These are phyloP conservation scores for Nicotiana sylvestris DNA, from an alignment of 257 asterid genomes.

Conservation along the genomic window DNA sequence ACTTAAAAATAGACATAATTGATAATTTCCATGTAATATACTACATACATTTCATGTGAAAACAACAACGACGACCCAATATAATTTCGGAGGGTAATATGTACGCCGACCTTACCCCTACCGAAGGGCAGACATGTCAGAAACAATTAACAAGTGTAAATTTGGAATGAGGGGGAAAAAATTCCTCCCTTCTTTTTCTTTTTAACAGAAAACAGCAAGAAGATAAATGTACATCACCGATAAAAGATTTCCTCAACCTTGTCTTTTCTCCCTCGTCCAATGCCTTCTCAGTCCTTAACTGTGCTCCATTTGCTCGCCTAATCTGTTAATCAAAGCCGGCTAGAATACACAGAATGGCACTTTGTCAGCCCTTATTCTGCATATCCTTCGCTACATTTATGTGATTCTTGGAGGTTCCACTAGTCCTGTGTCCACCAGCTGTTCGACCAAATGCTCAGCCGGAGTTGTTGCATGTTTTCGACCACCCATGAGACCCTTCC, in stretches of 20 bases:
- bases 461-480: conserved; percentile 17
- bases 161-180: neutral
- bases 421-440: conserved; percentile 4
- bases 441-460: conserved; percentile 42
- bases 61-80: no score
- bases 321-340: neutral
- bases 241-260: neutral
- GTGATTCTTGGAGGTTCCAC: neutral
- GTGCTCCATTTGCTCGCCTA: neutral
- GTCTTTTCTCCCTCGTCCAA: neutral
- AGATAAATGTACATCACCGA: neutral
- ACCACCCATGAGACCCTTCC: conserved; percentile 9
- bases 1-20: no score
- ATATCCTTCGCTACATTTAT: neutral
- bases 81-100: no score
- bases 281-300: neutral
- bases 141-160: neutral
- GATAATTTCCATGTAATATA: no score
- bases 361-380: neutral
- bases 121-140: no score
- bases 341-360: neutral
- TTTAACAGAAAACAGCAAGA: neutral
- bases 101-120: no score
- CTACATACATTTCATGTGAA: no score
- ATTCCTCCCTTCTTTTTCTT: neutral